A percentile compares a stretch with the other conserved stretches of the same genome.
Conservation (phyloP, 441 rosid species). For the Gossypium davidsonii region DNA sequence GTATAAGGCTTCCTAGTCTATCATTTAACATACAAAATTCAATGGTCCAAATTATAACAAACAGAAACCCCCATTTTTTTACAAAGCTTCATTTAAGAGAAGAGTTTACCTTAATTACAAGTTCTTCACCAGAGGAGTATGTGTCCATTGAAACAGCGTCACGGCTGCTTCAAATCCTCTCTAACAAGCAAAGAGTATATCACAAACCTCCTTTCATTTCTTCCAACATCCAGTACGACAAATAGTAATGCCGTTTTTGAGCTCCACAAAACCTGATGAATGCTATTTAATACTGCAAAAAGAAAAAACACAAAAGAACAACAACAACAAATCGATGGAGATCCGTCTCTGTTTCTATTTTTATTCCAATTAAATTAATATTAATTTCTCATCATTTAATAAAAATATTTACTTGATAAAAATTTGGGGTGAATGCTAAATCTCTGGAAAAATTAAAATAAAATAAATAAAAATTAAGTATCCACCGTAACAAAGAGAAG, state of each 20-base stretch:
- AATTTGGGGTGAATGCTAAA: neutral
- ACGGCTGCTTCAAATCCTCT: conserved; percentile 49
- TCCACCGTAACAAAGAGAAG: conserved; percentile 51
- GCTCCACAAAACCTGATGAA: conserved; percentile 27
- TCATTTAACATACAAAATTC: conserved; percentile 12
- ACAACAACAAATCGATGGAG: conserved; percentile 46
- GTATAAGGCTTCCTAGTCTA: conserved; percentile 96
- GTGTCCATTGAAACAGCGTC: conserved; percentile 71
- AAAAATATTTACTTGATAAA: neutral
- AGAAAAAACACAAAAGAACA: conserved; percentile 27
- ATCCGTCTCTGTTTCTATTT: conserved; percentile 33
- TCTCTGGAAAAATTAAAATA: neutral
- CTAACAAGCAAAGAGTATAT: conserved; percentile 16
- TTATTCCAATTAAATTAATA: conserved; percentile 19
- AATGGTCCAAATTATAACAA: conserved; percentile 16
- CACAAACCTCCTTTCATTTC: conserved; percentile 22
- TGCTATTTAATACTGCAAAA: conserved; percentile 46
- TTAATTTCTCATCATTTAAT: neutral
- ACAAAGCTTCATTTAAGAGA: neutral
- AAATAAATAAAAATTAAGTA: conserved; percentile 31
- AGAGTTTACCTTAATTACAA: conserved; percentile 56
- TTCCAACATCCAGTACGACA: conserved; percentile 18
- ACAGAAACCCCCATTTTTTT: neutral
- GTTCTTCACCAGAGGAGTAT: conserved; percentile 73
- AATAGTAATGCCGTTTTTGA: conserved; percentile 38